Base-by-base conservation (phyloP, 1,284 basidiomycete genomes). In the Termitomyces sp. region DNA sequence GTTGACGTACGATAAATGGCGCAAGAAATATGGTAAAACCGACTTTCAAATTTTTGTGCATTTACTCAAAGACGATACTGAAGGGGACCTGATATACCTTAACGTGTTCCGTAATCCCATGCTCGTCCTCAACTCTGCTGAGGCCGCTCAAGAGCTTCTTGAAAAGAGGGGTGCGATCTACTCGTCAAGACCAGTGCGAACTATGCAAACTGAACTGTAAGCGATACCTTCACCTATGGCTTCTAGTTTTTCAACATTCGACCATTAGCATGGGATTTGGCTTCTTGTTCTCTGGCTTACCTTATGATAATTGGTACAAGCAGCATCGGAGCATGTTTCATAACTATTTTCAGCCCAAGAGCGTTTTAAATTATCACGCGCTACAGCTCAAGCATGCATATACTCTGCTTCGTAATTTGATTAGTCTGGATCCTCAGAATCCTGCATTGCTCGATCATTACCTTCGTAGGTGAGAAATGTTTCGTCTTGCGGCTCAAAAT, bases 281-380 rank as follows among this genome's bases (percentile, higher is more conserved):
- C 5, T 50, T 50, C 28, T 24, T 51, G 10, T 56, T 57, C 30
- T 48, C 57, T 4, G 53, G 56, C 6, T 37, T 60, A 46, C 50
- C 49, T 14, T 57, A 59, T 26, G 47, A 54, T 14, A 35, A 50
- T 8, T 52, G 53, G 54, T 60, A 57, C 41, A 55, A 52, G 34
- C 52, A 53, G 35, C 59, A 60, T 19, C 26, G 57, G 26, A 57
- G 52, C 35, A 55, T 59, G 49, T 57, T 59, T 34, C 57, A 60
- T 18, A 49, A 54, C 28, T 54, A 59, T 37, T 59, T 60, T 26
- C 54, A 55, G n/a, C 47, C 39, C n/a, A 56, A 58, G 30, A 47
- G 33, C 28, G 26, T 54, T 35, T 16, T 30, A 8, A 47, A 50
- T 19, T 58, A 57, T 48, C 55, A 53, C 3, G 18, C 42, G 5